These are phyloP conservation scores for Epichloe baconii DNA, from an alignment of 2,329 filamentous ascomycete species.

Conservation along the genomic window DNA sequence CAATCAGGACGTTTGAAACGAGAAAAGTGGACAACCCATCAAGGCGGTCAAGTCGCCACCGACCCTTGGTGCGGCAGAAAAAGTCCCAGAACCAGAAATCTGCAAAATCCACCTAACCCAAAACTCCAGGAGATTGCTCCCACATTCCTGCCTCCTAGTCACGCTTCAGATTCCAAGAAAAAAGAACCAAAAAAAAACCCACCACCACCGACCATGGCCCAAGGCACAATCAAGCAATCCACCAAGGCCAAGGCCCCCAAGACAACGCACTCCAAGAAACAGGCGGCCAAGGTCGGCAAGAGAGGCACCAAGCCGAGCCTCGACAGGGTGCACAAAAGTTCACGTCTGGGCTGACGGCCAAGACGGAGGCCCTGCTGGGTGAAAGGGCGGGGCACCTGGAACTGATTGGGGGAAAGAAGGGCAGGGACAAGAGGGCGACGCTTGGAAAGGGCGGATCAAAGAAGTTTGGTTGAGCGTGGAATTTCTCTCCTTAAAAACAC, in stretches of 20 bases:
- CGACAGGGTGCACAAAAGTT: slow-evolving; percentile 44
- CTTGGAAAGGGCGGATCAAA: slow-evolving; percentile 35
- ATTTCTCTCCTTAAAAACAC: too few species aligned
- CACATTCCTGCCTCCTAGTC: too few species aligned
- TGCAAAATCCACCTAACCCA: too few species aligned
- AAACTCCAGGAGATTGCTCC: too few species aligned
- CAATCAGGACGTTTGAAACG: background rate
- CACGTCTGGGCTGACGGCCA: slow-evolving; percentile 37
- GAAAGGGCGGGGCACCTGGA: slow-evolving; percentile 47
- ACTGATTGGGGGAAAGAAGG: slow-evolving; percentile 43
- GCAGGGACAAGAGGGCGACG: slow-evolving; percentile 23
- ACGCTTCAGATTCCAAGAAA: background rate
- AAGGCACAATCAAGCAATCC: slow-evolving; percentile 39
- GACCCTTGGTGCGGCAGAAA: background rate
- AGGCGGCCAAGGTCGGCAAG: slow-evolving; percentile 35
- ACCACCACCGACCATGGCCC: slow-evolving; percentile 30
- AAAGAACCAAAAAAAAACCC: background rate
- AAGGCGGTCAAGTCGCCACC: background rate
- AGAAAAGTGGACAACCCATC: background rate
- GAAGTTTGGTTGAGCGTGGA: slow-evolving; percentile 33
- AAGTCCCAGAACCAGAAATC: background rate
- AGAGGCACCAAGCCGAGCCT: slow-evolving; percentile 31
- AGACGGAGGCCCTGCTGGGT: slow-evolving; percentile 45
- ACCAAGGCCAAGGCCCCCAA: slow-evolving; percentile 27
- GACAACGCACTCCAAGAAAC: slow-evolving; percentile 27